phyloP scores from a whole-genome alignment of 805 yeast genomes.

The Barnettozyma vustinii region DNA sequence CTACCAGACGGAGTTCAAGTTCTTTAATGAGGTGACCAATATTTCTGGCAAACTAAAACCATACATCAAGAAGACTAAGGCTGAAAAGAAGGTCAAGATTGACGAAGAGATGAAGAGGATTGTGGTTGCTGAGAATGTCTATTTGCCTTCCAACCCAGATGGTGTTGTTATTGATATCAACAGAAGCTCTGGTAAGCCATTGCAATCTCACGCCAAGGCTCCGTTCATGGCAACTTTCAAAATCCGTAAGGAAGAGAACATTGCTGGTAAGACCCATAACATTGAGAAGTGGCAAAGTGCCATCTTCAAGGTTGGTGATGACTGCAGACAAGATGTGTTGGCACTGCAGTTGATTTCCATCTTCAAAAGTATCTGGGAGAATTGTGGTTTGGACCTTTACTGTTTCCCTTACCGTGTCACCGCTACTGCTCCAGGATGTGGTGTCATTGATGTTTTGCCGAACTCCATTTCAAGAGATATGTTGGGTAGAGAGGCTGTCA shows the following conservation, averaged over 20 bases:
- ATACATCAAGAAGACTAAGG: constrained; percentile 86
- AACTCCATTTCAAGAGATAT: constrained; percentile 94
- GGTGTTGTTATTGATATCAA: constrained; percentile 91
- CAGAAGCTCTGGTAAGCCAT: constrained; percentile 86
- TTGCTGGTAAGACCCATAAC: constrained; percentile 34
- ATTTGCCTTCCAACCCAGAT: constrained; percentile 94
- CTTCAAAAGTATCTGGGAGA: constrained; percentile 85
- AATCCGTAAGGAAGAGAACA: constrained; percentile 54
- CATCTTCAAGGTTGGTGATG: constrained; percentile 98
- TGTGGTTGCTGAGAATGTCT: constrained; percentile 72
- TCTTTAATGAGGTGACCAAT: constrained; percentile 85
- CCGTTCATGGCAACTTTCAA: constrained; percentile 96
- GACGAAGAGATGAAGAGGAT: constrained; percentile 92
- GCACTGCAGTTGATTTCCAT: constrained; percentile 89
- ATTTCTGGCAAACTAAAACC: constrained; percentile 96
- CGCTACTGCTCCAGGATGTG: constrained; percentile 99
- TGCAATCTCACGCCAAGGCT: constrained; percentile 98
- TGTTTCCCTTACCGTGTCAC: constrained; percentile 94
- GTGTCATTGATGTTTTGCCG: constrained; percentile 96
- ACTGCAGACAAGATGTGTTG: constrained; percentile 94
- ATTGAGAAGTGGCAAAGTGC: constrained; percentile 87
- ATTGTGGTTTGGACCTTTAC: constrained; percentile 81
- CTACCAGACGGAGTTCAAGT: constrained; percentile 79
- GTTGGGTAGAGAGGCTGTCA: constrained; percentile 98
- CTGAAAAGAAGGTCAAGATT: constrained; percentile 92